Base-by-base conservation (phyloP, 1,139 yeast genomes). In the Lodderomyces metapsilosis region DNA sequence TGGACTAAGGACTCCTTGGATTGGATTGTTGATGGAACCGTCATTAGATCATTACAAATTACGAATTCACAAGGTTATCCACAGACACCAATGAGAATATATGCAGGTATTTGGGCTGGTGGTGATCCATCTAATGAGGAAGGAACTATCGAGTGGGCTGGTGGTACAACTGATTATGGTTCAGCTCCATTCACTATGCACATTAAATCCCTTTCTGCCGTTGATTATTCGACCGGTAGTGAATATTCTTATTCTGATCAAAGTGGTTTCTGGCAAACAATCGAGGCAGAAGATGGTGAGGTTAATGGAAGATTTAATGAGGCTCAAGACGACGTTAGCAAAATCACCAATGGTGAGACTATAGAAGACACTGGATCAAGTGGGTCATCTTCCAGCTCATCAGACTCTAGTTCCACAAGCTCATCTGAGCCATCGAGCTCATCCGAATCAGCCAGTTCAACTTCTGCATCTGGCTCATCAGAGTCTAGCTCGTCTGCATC, bases 141-240 rank as follows among this genome's bases (percentile, higher is more conserved):
- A 21, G 95, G 94, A 28, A 85, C 94, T 7, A 82, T 86, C 44
- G 79, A 79, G 53, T 86, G 95, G 95, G 92, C 94, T 11, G 94
- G 95, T 40, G 95, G 95, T 40, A 50, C 52, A n/a, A 80, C 88
- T 11, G 83, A 85, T 58, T 84, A 78, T 56, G 50, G 74, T 11
- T 54, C 74, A 36, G 88, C 80, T 30, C 92, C 94, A 37, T 86
- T 80, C 59, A 59, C 80, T 30, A 86, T 86, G 87, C 58, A 74
- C 50, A 75, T 89, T 48, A 71, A 82, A 54, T 68, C 75, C 4
- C 55, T 88, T 34, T 61, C 74, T 34, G 87, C 86, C 13, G 68
- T 80, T 27, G 96, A 89, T 61, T 89, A 88, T 61, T 88, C 96
- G 3, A 74, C 88, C 13, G 96, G 97, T 34, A 55, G 73, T 1